Base-by-base conservation (phyloP, 441 rosid species). In the Erodium moschatum region DNA sequence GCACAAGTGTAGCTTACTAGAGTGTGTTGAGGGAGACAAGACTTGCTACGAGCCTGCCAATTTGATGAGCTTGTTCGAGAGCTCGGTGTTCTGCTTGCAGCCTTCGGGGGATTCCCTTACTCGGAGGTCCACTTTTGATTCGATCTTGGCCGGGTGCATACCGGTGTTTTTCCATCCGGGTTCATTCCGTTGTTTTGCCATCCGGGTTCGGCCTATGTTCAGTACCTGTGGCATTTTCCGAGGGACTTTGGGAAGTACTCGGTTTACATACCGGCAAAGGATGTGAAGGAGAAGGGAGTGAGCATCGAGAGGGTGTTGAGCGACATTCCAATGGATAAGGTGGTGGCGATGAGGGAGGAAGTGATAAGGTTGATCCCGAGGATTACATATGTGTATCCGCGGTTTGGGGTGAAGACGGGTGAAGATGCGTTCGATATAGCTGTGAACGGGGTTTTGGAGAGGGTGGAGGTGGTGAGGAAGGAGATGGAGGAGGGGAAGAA, bases 121-220 rank as follows among this genome's bases (percentile, higher is more conserved):
- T 0, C 78, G 97, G 60, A 73, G 92, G 19, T 92, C 98, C 0
- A 79, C 89, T 1, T 90, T 92, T 2, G 97, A 92, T 76, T 87
- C 98, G 0, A 90, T 92, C 24, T 20, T 90, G 68, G 85, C 89
- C 0, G 97, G 96, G n/a, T 92, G 98, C 64, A 88, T 92, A 65
- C 96, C 98, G 0, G 96, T 92, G 67, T 92, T 90, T 81, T 92
- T 92, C 83, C 94, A 90, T 16, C 50, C 50, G 0, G 96, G 97
- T 0, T 89, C 98, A n/a, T n/a, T n/a, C 96, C 98, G 0, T 96
- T 92, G 67, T 92, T 90, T 81, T 92, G 90, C 83, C 94, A 90
- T 16, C 50, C 50, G 0, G 96, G 97, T 0, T 89, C 98, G 1
- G 90, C 91, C 4, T 92, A 90, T 65, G 91, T 82, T 1, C 97